Conservation (phyloP, 2,329 filamentous ascomycete species). For the Colletotrichum tofieldiae region DNA sequence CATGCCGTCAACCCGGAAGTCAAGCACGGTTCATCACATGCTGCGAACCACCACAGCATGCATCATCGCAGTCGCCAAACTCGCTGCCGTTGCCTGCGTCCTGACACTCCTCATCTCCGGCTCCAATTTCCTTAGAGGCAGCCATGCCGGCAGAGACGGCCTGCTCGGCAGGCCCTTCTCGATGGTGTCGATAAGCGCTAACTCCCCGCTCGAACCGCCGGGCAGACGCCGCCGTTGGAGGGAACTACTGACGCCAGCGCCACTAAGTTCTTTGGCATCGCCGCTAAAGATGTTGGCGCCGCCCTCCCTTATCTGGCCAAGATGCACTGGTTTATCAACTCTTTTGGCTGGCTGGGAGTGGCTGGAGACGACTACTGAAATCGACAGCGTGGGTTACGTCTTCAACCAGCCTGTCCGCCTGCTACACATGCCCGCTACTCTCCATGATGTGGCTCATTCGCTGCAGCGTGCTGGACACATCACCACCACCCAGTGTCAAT, state of each 20-base stretch:
- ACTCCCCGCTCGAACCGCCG: background rate
- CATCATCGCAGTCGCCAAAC: constrained; percentile 1
- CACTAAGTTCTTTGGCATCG: constrained; percentile 17
- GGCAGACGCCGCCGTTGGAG: constrained; percentile 7
- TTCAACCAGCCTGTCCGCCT: constrained; percentile 5
- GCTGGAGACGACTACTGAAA: constrained; percentile 13
- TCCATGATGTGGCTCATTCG: constrained; percentile 13
- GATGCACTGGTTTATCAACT: constrained; percentile 12
- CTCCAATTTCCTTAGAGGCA: constrained; percentile 22
- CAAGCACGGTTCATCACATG: constrained; percentile 23
- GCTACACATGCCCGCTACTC: constrained; percentile 13
- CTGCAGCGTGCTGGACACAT: constrained; percentile 17
- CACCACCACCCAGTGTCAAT: constrained; percentile 9
- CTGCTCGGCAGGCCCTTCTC: constrained; percentile 21
- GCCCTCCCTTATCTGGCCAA: constrained; percentile 9
- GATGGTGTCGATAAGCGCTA: constrained; percentile 24
- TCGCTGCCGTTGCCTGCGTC: constrained; percentile 18
- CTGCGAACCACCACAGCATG: constrained; percentile 10
- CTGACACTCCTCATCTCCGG: constrained; percentile 11
- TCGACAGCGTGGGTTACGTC: constrained; percentile 4
- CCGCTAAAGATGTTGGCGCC: constrained; percentile 9
- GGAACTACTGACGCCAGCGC: constrained; percentile 3
- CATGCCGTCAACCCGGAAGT: constrained; percentile 7
- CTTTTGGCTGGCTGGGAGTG: constrained; percentile 17
- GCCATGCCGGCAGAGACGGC: background rate